Evolutionary conservation across 331 rosid genomes (phyloP).

Genomic region (Rhamnella rubrinervis): DNA sequence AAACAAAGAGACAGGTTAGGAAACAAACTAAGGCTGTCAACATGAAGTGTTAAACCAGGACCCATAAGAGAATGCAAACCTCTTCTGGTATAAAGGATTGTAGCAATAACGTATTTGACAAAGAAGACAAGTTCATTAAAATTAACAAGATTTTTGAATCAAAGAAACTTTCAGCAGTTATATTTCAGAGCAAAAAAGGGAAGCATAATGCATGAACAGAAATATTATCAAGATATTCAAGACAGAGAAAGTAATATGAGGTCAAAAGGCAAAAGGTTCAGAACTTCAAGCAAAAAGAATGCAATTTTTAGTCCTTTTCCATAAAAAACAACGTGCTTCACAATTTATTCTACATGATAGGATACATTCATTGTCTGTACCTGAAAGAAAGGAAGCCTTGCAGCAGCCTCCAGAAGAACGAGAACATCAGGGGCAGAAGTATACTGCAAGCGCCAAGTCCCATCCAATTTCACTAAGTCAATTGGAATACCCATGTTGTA

Average conservation of each 20-base stretch:
- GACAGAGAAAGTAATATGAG: background rate
- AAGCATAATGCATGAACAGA: constrained; percentile 3
- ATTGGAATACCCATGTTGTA: constrained; percentile 53
- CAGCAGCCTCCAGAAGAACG: constrained; percentile 81
- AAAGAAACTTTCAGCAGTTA: constrained; percentile 5
- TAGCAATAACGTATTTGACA: background rate
- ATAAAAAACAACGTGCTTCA: background rate
- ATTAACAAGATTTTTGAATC: constrained; percentile 5
- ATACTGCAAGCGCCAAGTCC: constrained; percentile 92
- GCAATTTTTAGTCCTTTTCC: too few species aligned
- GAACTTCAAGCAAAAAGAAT: background rate
- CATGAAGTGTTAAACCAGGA: background rate
- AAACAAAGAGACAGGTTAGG: too few species aligned
- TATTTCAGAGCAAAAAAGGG: constrained; percentile 5
- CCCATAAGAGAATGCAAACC: background rate
- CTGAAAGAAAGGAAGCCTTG: constrained; percentile 83
- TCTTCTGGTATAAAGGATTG: background rate
- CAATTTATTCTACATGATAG: background rate
- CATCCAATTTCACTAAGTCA: constrained; percentile 60
- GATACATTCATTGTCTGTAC: constrained; percentile 25
- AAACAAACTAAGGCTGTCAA: background rate
- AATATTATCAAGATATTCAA: background rate
- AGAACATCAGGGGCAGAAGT: constrained; percentile 95
- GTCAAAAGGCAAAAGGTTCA: constrained; percentile 2
- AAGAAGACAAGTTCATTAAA: constrained; percentile 1